Base-by-base conservation (phyloP, 1,284 basidiomycete genomes). In the Vanrija sp. region DNA sequence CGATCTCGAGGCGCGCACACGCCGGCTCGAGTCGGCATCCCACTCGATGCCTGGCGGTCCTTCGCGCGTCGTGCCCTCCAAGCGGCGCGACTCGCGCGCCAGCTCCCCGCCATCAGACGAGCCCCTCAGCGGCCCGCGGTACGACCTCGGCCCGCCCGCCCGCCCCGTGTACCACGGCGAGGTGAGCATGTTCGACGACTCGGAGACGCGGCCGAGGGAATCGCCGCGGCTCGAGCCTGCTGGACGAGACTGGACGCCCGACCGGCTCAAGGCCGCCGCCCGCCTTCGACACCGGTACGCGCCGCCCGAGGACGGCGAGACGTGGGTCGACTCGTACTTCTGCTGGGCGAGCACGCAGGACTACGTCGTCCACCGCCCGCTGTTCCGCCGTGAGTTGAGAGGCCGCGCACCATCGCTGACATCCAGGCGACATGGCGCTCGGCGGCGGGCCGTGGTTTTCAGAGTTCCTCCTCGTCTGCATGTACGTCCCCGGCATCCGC, bases 371-470 rank as follows among this genome's bases (percentile, higher is more conserved):
- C 47, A 59, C 35, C 45, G 53, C 6, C 47, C 45, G 2, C 16
- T 47, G 9, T 59, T 59, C 53, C 46, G 54, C n/a, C 49, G 56
- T 54, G 31, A 57, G 55, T 27, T 9, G 3, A 12, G 3, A 0
- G 7, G 10, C 9, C 20, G 19, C 12, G 31, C 12, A 4, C 12
- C 31, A 31, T n/a, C n/a, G 24, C 23, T 25, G 19, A 42, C 22
- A 8, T 18, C 4, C 45, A 57, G 56, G 56, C 7, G 57, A 59
- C 35, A 59, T 59, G 57, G 57, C 57, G 19, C 38, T 59, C 14
- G 50, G 54, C 10, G 57, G 57, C 1, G 31, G 31, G 31, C 57
- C 57, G 6, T 53, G 52, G 41, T 59, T 55, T 41, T 50, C 47
- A 6, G 43, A 54, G 18, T 51, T 59, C 39, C 53, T 59, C 27